Base-by-base conservation (phyloP, 2,329 filamentous ascomycete species). In the Fusarium sp. region DNA sequence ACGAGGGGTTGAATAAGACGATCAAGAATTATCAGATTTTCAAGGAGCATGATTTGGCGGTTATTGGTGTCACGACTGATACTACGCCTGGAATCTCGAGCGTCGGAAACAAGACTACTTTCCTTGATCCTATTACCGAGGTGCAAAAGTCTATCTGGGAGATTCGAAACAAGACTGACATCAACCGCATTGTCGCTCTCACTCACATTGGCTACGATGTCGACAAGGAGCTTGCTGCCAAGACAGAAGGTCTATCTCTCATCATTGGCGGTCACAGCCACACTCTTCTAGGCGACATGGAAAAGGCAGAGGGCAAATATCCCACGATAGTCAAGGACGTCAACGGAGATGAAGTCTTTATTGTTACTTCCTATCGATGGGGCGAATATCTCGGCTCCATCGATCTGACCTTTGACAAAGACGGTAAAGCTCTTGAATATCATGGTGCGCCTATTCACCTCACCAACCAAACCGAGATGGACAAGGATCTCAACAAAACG, bases 371-470 rank as follows among this genome's bases (percentile, higher is more conserved):
- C 5, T 92, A 89, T 76, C 86, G 89, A 68, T 92, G 90, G 90
- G 90, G 90, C 55, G 88, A 91, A 80, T 91, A 91, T 60, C 79
- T 92, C 5, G 90, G 90, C 62, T 90, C 90, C 77, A 92, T 92
- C 70, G 89, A 91, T 69, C 85, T 92, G 11, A 88, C 87, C 2
- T 92, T 90, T 74, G 88, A 90, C 72, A 70, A 82, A 7, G 80
- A 87, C 3, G 90, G 90, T 77, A 89, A 86, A 77, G 86, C 91
- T 18, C 83, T 91, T 9, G 85, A 84, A 7, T 92, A 92, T 79
- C 85, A 86, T 74, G 90, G 90, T 35, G 89, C 85, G 0, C 90
- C 90, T 2, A 87, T 92, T 71, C 89, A 90, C 74, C 80, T 92
- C 58, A 89, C 86, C 78, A 91, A 91, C 79, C 80, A 83, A 6